Base-by-base conservation (phyloP, 1,284 basidiomycete genomes). In the Heterobasidion parviporum region DNA sequence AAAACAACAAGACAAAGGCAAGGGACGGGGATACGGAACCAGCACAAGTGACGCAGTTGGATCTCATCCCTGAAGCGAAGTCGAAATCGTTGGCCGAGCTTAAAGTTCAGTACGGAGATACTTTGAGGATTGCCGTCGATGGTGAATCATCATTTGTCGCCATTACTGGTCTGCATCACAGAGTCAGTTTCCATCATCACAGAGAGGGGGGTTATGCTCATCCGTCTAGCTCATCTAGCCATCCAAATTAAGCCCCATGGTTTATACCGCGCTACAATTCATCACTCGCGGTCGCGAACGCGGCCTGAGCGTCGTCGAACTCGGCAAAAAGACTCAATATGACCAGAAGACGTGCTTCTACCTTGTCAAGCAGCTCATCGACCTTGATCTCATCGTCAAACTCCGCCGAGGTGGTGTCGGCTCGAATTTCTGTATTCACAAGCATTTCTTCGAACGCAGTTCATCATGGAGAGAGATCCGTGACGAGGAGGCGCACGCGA, bases 321-420 rank as follows among this genome's bases (percentile, higher is more conserved):
- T 96, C 10, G 89, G 90, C 43, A 80, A 82, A 61, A 76, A 80
- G 61, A 86, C 91, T n/a, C 82, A 82, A 49, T 92, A 94, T 64
- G 92, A 94, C 65, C 89, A 92, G 64, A 94, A 94, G 70, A 89
- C 90, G 1, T 89, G 90, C 62, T 92, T 92, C 66, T 94, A 93
- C 70, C 79, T 92, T 58, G 81, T 92, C 57, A 82, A 83, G 61
- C 84, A 89, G 61, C 74, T 93, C 8, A 74, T 83, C 3, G 82
- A 86, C 48, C 74, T 94, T 54, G 82, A 82, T 59, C 74, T 91
- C 36, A 79, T 92, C 44, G 79, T 85, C 56, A 92, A 92, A 70
- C 81, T 86, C 12, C 77, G 85, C 36, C 83, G 82, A 52, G 85
- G 84, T 8, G 89, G 89, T n/a, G 76, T 88, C 20, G 87, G 87